Percentiles rank a stretch among this genome's conserved stretches.
phyloP scores from a whole-genome alignment of 495 filamentous ascomycete genomes.

The Arthonia radiata region DNA sequence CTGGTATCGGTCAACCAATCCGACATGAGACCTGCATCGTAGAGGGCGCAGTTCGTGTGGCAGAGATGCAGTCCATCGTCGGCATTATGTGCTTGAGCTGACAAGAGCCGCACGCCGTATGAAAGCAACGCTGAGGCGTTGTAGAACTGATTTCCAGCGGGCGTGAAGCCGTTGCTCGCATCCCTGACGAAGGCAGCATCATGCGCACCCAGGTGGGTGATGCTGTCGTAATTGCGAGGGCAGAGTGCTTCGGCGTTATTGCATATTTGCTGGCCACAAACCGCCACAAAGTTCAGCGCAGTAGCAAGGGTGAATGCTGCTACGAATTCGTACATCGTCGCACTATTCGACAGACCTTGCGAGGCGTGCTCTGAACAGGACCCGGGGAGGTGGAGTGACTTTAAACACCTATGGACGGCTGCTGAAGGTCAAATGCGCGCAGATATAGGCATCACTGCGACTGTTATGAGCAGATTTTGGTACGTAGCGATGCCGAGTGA shows the following conservation, averaged over 20 bases:
- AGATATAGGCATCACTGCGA: too few species aligned
- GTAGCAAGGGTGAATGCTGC: too few species aligned
- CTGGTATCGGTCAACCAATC: slow-evolving; percentile 32
- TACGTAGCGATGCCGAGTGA: too few species aligned
- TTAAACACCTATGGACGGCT: too few species aligned
- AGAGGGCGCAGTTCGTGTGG: slow-evolving; percentile 36
- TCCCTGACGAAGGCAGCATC: slow-evolving; percentile 40
- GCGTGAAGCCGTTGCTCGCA: slow-evolving; percentile 22
- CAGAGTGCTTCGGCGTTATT: slow-evolving; percentile 44
- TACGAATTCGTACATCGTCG: too few species aligned
- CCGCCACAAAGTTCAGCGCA: too few species aligned
- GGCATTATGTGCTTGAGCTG: slow-evolving; percentile 37
- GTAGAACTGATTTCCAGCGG: slow-evolving; percentile 41
- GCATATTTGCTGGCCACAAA: slow-evolving; percentile 18
- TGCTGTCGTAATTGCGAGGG: slow-evolving; percentile 31
- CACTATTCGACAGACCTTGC: too few species aligned
- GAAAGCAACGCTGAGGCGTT: slow-evolving; percentile 38
- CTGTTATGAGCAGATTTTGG: too few species aligned
- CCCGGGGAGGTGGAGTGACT: too few species aligned
- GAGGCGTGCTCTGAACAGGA: too few species aligned
- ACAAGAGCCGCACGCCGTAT: slow-evolving; percentile 41
- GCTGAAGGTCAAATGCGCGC: too few species aligned
- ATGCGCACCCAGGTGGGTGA: slow-evolving; percentile 46
- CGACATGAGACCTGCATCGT: slow-evolving; percentile 36
- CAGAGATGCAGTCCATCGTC: slow-evolving; percentile 32